Evolutionary conservation across 352 stramenopile species (phyloP), one percentile per base, ranked within the genome.

Genomic region (Phytopythium sindhum): DNA sequence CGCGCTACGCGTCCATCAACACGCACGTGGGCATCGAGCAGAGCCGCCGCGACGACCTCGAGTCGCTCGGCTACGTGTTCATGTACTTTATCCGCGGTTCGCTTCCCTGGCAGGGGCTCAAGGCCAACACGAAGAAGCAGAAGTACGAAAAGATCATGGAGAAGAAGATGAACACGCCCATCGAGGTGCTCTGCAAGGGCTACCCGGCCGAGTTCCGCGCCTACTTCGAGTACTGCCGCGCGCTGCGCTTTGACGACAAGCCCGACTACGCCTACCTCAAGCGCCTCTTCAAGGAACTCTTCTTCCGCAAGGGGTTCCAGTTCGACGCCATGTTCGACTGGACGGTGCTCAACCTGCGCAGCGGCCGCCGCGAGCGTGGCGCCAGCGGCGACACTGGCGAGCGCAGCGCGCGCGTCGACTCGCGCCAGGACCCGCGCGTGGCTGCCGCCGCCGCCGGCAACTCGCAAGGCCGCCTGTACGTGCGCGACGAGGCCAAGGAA

Each of bases 241-340:
- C 85, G 31, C 72, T 95, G 50, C 81, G 85, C 58, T 95, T 95
- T 72, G 87, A 95, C 64, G 87, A 95, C 74, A 94, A 95, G 72
- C 87, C 87, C 4, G 85, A 95, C 69, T 95, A 95, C 73, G 84
- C 80, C 21, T 95, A 95, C 77, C 70, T 95, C 44, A 99, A 97
- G 83, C 84, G 97, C 67, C 77, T 99, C 48, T 99, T 99, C 79
- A 98, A 98, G 84, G 97, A 99, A 70, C 87, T 99, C 29, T 99
- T 99, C 76, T 99, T 98, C 80, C 85, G 97, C 66, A 99, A 99
- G 84, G 97, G 96, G 33, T 99, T 98, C 84, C 92, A 98, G 79
- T 98, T 98, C 71, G 96, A 99, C 73, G 98, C 98, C 63, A 98
- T 99, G 91, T 99, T 99, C 74, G 97, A 99, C 85, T 99, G 97